These are phyloP conservation scores for Trichocladium uniseriatum DNA, from an alignment of 495 filamentous ascomycete species.

Conservation along the genomic window DNA sequence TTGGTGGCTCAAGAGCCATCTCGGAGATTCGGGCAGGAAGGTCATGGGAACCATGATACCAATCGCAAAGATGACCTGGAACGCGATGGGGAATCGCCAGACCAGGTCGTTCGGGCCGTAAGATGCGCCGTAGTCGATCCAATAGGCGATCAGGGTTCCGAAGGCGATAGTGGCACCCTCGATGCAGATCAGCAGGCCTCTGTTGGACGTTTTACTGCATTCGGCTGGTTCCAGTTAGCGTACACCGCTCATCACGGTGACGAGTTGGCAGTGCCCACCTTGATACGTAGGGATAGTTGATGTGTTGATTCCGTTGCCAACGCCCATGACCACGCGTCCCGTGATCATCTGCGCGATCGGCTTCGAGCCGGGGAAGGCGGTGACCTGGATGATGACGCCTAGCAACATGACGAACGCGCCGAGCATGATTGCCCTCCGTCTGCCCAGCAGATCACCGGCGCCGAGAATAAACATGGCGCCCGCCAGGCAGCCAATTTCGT, in stretches of 20 bases:
- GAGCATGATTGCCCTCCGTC: conserved; percentile 45
- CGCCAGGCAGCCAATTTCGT: conserved; percentile 68
- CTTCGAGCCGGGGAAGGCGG: conserved; percentile 34
- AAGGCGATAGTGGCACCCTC: conserved; percentile 74
- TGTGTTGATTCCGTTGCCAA: conserved; percentile 72
- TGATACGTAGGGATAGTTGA: conserved; percentile 75
- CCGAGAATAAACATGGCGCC: conserved; percentile 64
- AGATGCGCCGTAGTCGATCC: conserved; percentile 70
- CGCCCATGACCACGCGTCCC: conserved; percentile 62
- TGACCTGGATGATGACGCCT: conserved; percentile 61
- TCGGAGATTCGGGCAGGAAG: conserved; percentile 66
- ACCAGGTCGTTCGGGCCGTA: conserved; percentile 55
- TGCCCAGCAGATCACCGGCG: conserved; percentile 59
- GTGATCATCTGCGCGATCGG: conserved; percentile 61
- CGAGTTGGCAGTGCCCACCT: conserved; percentile 36
- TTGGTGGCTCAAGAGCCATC: conserved; percentile 62
- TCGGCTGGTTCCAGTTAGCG: conserved; percentile 32
- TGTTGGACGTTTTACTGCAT: conserved; percentile 64
- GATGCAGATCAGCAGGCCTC: conserved; percentile 76
- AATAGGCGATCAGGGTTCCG: conserved; percentile 70
- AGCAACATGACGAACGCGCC: conserved; percentile 65
- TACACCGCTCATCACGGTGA: not conserved
- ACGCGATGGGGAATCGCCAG: conserved; percentile 77
- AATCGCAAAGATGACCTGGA: conserved; percentile 67
- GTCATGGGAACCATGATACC: conserved; percentile 55